A percentile compares a stretch with the other conserved stretches of the same genome.
Conservation (phyloP, 2,329 filamentous ascomycete genomes). For the Hypoxylon sp. region DNA sequence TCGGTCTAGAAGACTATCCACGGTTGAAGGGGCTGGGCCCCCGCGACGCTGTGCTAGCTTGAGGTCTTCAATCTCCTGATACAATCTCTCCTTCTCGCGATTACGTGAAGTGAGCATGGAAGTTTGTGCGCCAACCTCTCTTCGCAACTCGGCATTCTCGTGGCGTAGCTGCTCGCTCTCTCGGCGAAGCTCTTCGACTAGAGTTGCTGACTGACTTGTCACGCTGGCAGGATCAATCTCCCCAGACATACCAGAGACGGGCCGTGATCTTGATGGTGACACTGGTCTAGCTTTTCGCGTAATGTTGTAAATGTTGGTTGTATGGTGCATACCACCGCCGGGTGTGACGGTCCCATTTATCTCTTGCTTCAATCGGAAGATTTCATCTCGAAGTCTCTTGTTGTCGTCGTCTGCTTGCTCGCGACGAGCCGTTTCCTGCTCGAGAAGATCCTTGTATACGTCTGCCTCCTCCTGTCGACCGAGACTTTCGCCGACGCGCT, state of each 20-base stretch:
- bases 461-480: conserved; percentile 77
- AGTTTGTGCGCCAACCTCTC: conserved; percentile 94
- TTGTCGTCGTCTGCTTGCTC: conserved; percentile 95
- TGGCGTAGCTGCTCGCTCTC: conserved; percentile 84
- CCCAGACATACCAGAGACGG: conserved; percentile 65
- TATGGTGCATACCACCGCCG: conserved; percentile 63
- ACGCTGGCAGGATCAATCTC: conserved; percentile 67
- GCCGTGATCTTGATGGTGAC: conserved; percentile 64
- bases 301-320: conserved; percentile 77
- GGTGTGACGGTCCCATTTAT: conserved; percentile 55
- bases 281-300: conserved; percentile 67
- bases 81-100: conserved; percentile 92
- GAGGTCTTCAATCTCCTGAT: conserved; percentile 96
- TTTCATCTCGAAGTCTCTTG: conserved; percentile 84
- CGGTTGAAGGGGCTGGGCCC: conserved; percentile 73
- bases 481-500: conserved; percentile 62
- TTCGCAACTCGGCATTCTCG: conserved; percentile 91
- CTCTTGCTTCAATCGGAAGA: conserved; percentile 79
- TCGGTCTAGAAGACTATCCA: conserved; percentile 94
- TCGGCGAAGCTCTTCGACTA: conserved; percentile 81
- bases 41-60: conserved; percentile 88
- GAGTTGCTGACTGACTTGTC: conserved; percentile 73
- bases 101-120: conserved; percentile 98
- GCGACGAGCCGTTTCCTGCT: conserved; percentile 89
- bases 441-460: conserved; percentile 94